A percentile compares a stretch with the other conserved stretches of the same genome.
These are phyloP conservation scores for Alloteropsis semialata DNA, from an alignment of 176 grass and related monocot species.

Conservation along the genomic window DNA sequence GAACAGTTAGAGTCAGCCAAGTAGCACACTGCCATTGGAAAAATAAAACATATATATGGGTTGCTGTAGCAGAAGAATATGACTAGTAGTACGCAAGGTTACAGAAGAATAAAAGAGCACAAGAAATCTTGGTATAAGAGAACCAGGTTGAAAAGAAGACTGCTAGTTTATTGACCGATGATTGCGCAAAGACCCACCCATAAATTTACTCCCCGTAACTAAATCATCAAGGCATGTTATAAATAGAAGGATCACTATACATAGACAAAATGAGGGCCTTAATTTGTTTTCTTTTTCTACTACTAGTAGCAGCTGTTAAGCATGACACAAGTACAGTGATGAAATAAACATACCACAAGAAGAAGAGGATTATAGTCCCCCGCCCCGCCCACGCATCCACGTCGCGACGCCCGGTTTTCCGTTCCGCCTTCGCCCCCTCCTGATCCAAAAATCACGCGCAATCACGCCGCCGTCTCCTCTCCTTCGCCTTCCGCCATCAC, in stretches of 20 bases:
- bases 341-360: slow-evolving; percentile 64
- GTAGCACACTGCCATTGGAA: slow-evolving; percentile 74
- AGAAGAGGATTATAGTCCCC: slow-evolving; percentile 96
- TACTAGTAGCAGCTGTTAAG: neutral
- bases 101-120: neutral
- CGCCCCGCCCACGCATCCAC: too few relatives aligned
- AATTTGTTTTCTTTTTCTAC: neutral
- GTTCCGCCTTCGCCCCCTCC: too few relatives aligned
- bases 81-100: neutral
- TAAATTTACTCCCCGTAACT: slow-evolving; percentile 94
- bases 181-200: slow-evolving; percentile 91
- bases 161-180: slow-evolving; percentile 61
- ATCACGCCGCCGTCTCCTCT: too few relatives aligned
- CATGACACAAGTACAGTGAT: neutral
- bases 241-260: slow-evolving; percentile 21
- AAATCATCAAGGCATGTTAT: slow-evolving; percentile 86
- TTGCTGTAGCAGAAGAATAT: slow-evolving; percentile 12
- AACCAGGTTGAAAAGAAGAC: neutral
- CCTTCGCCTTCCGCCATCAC: too few relatives aligned
- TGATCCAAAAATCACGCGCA: too few relatives aligned
- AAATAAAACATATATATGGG: neutral
- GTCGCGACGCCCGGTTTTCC: too few relatives aligned
- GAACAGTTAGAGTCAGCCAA: slow-evolving; percentile 88
- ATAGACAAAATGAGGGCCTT: neutral
- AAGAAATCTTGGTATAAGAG: neutral